Evolutionary conservation across 2,329 filamentous ascomycete genomes (phyloP), one percentile per base, ranked within the genome.

Genomic region (Penicillium vulpinum): DNA sequence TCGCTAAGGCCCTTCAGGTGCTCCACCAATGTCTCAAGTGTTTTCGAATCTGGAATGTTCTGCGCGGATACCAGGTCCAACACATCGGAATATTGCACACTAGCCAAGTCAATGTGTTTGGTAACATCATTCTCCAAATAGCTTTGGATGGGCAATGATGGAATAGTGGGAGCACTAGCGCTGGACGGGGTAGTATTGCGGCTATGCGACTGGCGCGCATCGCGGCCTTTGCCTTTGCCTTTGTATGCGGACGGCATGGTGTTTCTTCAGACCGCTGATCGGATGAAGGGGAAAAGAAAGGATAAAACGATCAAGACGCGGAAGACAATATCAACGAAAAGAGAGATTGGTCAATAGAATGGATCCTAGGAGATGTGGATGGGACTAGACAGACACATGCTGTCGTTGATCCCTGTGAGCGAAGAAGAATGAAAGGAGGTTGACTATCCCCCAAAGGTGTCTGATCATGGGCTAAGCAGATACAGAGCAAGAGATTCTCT

Each of bases 111-210:
- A 26, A 82, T 75, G 46, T 81, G 75, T 56, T 80, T 79, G 43
- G 78, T 72, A 15, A 77, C 68, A 63, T 80, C 77, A 47, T 82
- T 81, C 38, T 83, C 79, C 54, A 87, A 80, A 70, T 86, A 86
- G 39, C 80, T 77, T 4, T 80, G 71, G n/a, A 71, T 62, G 11
- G 71, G 62, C 18, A 71, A 65, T 16, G 63, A 63, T 18, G 73
- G 75, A 60, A 71, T 72, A 62, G 64, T 73, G 58, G 78, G 78
- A 36, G 77, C 74, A 59, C 80, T 80, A 33, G 79, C 77, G 21
- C 83, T 85, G 60, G 82, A 81, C 21, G 85, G 85, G 4, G 85
- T 88, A 16, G 84, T 85, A 67, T 87, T 87, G 62, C 85, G 83
- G 65, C 84, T 87, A 60, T 81, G 80, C 47, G 83, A 83, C 39